These are phyloP conservation scores for Lasiodiplodia theobromae DNA, from an alignment of 2,329 filamentous ascomycete species.

Conservation along the genomic window DNA sequence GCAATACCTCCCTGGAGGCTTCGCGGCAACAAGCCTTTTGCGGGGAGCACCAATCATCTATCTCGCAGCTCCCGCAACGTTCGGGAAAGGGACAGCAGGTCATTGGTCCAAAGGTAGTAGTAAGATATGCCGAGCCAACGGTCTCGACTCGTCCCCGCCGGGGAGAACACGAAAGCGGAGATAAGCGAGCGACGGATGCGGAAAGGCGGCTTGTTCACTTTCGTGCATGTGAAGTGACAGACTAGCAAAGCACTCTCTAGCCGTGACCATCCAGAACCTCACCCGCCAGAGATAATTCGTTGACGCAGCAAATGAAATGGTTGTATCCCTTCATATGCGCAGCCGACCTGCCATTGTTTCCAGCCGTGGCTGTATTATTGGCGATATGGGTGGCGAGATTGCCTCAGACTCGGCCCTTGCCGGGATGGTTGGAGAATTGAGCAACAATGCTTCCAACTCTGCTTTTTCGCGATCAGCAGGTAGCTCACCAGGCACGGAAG, in stretches of 20 bases:
- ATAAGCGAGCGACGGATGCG: neutral
- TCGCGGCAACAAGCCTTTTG: neutral
- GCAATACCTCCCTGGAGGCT: neutral
- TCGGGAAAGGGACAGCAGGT: neutral
- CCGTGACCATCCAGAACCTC: neutral
- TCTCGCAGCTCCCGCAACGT: neutral
- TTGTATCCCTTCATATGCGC: slow-evolving; percentile 1
- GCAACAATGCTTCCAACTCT: neutral
- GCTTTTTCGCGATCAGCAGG: slow-evolving; percentile 5
- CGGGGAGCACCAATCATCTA: neutral
- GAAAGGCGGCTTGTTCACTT: neutral
- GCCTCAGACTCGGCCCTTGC: neutral
- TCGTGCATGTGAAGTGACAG: neutral
- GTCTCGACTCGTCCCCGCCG: neutral
- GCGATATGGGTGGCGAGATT: neutral
- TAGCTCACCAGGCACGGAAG: neutral
- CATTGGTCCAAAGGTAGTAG: neutral
- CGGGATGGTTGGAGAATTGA: slow-evolving; percentile 2
- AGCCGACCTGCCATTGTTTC: neutral
- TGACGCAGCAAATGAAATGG: neutral
- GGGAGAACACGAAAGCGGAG: neutral
- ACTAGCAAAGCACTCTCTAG: neutral
- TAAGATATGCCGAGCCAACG: neutral
- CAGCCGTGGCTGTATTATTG: neutral
- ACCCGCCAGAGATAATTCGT: neutral